Evolutionary conservation across 805 yeast species (phyloP).

Genomic region (Starmerella kuoi): DNA sequence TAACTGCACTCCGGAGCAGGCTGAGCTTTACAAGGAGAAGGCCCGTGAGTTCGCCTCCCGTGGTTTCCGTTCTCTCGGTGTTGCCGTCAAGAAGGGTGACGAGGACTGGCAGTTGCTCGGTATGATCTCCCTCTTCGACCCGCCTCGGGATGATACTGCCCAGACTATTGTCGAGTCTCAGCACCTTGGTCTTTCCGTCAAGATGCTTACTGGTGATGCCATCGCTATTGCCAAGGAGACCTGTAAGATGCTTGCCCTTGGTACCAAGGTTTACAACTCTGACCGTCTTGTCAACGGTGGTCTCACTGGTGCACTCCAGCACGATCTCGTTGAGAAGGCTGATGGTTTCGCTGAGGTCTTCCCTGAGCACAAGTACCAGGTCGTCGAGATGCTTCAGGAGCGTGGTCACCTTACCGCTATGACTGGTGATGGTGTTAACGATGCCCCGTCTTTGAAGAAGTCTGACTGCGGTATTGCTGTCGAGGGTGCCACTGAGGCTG

Average conservation of each 20-base stretch:
- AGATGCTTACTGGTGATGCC: slow-evolving; percentile 98
- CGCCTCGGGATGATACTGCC: slow-evolving; percentile 98
- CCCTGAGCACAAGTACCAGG: slow-evolving; percentile 96
- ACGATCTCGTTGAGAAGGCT: slow-evolving; percentile 94
- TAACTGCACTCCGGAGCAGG: slow-evolving; percentile 69
- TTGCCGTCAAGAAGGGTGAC: slow-evolving; percentile 97
- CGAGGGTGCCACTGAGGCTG: slow-evolving; percentile 96
- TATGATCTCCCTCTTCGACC: slow-evolving; percentile 98
- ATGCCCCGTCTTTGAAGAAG: slow-evolving; percentile 94
- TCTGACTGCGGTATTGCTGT: slow-evolving; percentile 95
- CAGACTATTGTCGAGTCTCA: slow-evolving; percentile 88
- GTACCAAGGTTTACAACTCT: slow-evolving; percentile 93
- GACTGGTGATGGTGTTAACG: slow-evolving; percentile 99
- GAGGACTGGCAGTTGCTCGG: slow-evolving; percentile 97
- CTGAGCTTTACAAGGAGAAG: slow-evolving; percentile 88
- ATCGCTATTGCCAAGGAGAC: slow-evolving; percentile 98
- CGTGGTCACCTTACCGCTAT: slow-evolving; percentile 96
- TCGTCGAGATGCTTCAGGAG: slow-evolving; percentile 87
- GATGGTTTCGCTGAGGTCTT: slow-evolving; percentile 98
- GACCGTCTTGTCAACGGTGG: slow-evolving; percentile 93
- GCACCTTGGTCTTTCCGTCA: slow-evolving; percentile 83
- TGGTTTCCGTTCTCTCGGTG: slow-evolving; percentile 98
- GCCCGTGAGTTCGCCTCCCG: slow-evolving; percentile 95
- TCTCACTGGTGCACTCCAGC: slow-evolving; percentile 94
- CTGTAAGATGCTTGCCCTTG: slow-evolving; percentile 93